Evolutionary conservation across 108 stramenopile genomes (phyloP).

Genomic region (Cyclotella atomus): DNA sequence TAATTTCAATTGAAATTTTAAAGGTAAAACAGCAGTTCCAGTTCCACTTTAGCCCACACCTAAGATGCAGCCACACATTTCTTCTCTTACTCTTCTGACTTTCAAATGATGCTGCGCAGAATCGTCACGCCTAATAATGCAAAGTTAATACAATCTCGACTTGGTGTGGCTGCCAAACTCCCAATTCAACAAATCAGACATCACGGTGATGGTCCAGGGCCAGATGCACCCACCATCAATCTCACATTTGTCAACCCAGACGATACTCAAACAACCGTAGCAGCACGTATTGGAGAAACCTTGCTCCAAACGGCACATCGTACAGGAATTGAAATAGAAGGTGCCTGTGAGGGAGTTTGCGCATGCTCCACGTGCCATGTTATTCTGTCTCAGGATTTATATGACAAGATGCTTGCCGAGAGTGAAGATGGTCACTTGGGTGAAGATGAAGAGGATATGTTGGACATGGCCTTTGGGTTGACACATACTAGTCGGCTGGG

Average conservation of each 20-base stretch:
- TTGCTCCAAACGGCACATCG: slow-evolving; percentile 85
- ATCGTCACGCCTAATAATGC: too few species aligned
- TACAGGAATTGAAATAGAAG: slow-evolving; percentile 87
- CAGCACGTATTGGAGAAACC: slow-evolving; percentile 77
- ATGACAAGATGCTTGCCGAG: slow-evolving; percentile 70
- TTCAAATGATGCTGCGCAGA: too few species aligned
- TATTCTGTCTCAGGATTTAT: slow-evolving; percentile 86
- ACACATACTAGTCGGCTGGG: slow-evolving; percentile 94
- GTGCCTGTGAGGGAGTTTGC: slow-evolving; percentile 98
- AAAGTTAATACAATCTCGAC: too few species aligned
- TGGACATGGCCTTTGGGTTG: slow-evolving; percentile 98
- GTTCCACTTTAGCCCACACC: too few species aligned
- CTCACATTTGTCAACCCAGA: slow-evolving; percentile 74
- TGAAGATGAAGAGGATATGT: slow-evolving; percentile 97
- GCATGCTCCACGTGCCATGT: slow-evolving; percentile 98
- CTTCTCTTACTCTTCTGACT: too few species aligned
- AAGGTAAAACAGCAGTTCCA: too few species aligned
- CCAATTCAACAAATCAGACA: slow-evolving; percentile 14
- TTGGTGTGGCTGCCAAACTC: too few species aligned
- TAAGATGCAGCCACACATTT: too few species aligned
- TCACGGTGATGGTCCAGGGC: slow-evolving; percentile 69
- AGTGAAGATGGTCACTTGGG: slow-evolving; percentile 64
- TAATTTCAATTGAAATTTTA: too few species aligned
- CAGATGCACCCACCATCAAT: slow-evolving; percentile 70
- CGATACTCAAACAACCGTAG: slow-evolving; percentile 41